Percentiles rank a stretch among this genome's conserved stretches.
Evolutionary conservation across 441 rosid genomes (phyloP).

Genomic region (Mallotus japonicus): DNA sequence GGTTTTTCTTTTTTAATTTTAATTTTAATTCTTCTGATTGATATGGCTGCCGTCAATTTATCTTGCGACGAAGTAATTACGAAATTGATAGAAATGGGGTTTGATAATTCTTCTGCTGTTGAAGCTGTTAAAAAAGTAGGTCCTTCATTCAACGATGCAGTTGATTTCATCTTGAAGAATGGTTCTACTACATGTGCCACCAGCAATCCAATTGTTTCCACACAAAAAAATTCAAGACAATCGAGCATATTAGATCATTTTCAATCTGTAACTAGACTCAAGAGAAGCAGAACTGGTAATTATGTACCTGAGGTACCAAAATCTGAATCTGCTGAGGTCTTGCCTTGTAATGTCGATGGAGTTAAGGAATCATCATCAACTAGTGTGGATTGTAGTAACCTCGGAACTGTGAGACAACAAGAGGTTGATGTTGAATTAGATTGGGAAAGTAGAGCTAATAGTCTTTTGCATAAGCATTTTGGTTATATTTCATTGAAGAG

Average conservation of each 20-base stretch:
- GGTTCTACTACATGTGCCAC: constrained; percentile 25
- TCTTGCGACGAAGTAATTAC: constrained; percentile 36
- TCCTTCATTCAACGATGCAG: constrained; percentile 50
- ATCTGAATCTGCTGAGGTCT: constrained; percentile 30
- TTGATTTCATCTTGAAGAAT: constrained; percentile 52
- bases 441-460: constrained; percentile 58
- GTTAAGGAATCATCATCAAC: constrained; percentile 12
- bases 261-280: constrained; percentile 30
- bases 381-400: too few species aligned
- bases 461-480: constrained; percentile 53
- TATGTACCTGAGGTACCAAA: constrained; percentile 18
- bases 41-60: constrained; percentile 8
- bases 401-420: constrained; percentile 8
- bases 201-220: constrained; percentile 20
- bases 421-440: constrained; percentile 38
- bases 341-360: constrained; percentile 27
- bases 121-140: constrained; percentile 67
- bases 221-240: constrained; percentile 33
- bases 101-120: constrained; percentile 43
- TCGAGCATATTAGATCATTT: constrained; percentile 65
- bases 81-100: constrained; percentile 72
- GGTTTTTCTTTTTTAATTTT: neutral
- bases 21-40: neutral
- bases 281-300: constrained; percentile 24
- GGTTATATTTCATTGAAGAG: constrained; percentile 60